Base-by-base conservation (phyloP, 352 stramenopile species). In the Globisporangium middletonii region DNA sequence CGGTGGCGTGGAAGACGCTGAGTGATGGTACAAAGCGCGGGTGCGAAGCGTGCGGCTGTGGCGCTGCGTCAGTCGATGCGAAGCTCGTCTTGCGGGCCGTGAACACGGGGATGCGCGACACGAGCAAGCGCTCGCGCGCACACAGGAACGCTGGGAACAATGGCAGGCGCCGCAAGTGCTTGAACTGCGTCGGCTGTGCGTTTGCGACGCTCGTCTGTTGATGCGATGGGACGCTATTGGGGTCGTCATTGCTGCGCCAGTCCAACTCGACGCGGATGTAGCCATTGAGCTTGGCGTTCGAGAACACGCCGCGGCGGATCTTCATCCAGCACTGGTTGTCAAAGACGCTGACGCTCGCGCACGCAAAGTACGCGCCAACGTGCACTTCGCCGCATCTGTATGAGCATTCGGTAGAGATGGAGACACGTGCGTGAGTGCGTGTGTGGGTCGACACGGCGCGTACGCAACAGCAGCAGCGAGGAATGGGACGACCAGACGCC, bases 281-380 rank as follows among this genome's bases (percentile, higher is more conserved):
- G 13, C 82, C 82, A 62, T 82, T 87, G 52, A 75, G 71, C 51
- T 75, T 73, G 42, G 76, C 71, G 49, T 85, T 92, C 28, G 82
- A 89, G 58, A 92, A 92, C 50, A 74, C 73, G 33, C 82, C 82
- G 44, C 78, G 82, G 33, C 77, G 82, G 66, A 89, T 88, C 57
- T 89, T 84, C 57, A 92, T 75, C 82, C 82, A 92, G 59, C 78
- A 71, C 50, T 88, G 68, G 59, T 84, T 58, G 3, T 77, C 74
- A 43, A 83, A 83, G 44, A 73, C 81, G 0, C 72, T 57, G 9
- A 88, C 50, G 41, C 67, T 58, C 4, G 73, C 84, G 57, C 77
- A 88, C 4, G 79, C 79, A 50, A 92, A 88, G 59, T 92, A 89
- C 45, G 73, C 71, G 53, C 82, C 82, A 4, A 72, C 66, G 18